Evolutionary conservation across 352 stramenopile species (phyloP), one percentile per base, ranked within the genome.

Genomic region (Pythium sukuiense): DNA sequence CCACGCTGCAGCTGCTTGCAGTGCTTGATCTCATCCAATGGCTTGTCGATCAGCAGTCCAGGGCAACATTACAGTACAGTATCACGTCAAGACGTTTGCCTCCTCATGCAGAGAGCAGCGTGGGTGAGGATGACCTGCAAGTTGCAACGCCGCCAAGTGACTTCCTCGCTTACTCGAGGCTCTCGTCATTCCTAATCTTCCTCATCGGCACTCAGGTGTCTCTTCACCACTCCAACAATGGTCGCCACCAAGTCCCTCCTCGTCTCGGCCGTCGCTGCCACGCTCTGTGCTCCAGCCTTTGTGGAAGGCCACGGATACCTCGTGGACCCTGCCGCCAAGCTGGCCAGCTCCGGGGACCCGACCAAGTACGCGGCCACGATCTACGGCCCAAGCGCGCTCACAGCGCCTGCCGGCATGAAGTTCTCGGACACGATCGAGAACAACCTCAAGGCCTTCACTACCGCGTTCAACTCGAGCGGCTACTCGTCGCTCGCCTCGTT

Each of bases 401-500:
- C 27, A 37, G 13, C 41, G 12, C 33, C 32, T 24, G 50, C 50
- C 9, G 52, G 49, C 27, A 65, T 59, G 69, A 59, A 49, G 48
- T 65, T 65, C 35, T 18, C 59, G 26, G 43, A 35, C 18, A 32
- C 58, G 11, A 49, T 49, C 6, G 30, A 26, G 11, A 35, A 24
- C 37, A 70, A 70, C 59, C 39, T 49, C 26, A 54, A 53, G 13
- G 57, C 55, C 20, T 70, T 59, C 39, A 59, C 65, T 16, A 50
- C 30, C 11, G 48, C 45, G n/a, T 56, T 71, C 45, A 56, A 61
- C 33, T 43, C 55, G 16, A 53, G 39, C 58, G 24, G 66, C 32
- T 71, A 61, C 65, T 62, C 61, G 37, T 61, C 65, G 52, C 55
- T 71, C 3, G 27, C 43, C 16, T 58, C 55, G 3, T 48, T 77